These are phyloP conservation scores for Salix purpurea DNA, from an alignment of 345 rosid genomes.

Conservation along the genomic window DNA sequence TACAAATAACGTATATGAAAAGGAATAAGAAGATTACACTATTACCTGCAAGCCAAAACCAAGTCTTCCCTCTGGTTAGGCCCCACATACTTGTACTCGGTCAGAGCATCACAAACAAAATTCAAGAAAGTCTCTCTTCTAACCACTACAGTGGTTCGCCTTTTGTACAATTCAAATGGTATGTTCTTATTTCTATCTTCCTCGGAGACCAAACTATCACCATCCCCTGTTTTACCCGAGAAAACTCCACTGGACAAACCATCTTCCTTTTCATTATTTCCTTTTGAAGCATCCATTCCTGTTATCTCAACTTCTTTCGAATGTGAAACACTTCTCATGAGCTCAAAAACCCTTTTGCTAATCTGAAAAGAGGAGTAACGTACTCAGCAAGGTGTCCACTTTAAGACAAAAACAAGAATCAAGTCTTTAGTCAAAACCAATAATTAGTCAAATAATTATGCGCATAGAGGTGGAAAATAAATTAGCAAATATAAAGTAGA, in stretches of 20 bases:
- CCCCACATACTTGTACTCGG: conserved; percentile 92
- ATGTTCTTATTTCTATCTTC: conserved; percentile 36
- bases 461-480: neutral
- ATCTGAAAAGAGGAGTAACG: conserved; percentile 47
- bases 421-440: neutral
- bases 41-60: conserved; percentile 93
- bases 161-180: conserved; percentile 82
- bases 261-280: conserved; percentile 34
- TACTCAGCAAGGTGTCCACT: conserved; percentile 8
- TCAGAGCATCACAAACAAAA: conserved; percentile 73
- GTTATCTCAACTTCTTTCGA: conserved; percentile 35
- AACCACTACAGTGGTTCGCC: conserved; percentile 76
- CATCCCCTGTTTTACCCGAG: conserved; percentile 23
- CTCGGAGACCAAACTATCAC: conserved; percentile 18
- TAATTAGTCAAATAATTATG: neutral
- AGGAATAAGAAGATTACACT: conserved; percentile 1
- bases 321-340: conserved; percentile 45
- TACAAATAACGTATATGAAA: conserved; percentile 3
- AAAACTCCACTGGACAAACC: conserved; percentile 19
- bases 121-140: conserved; percentile 63
- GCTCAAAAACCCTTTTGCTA: conserved; percentile 74
- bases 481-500: neutral
- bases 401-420: neutral
- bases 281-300: conserved; percentile 23
- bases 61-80: conserved; percentile 93